Percentiles rank a stretch among this genome's conserved stretches.
phyloP scores from a whole-genome alignment of 129 eudicot species.

The Chrysanthemum seticuspe region DNA sequence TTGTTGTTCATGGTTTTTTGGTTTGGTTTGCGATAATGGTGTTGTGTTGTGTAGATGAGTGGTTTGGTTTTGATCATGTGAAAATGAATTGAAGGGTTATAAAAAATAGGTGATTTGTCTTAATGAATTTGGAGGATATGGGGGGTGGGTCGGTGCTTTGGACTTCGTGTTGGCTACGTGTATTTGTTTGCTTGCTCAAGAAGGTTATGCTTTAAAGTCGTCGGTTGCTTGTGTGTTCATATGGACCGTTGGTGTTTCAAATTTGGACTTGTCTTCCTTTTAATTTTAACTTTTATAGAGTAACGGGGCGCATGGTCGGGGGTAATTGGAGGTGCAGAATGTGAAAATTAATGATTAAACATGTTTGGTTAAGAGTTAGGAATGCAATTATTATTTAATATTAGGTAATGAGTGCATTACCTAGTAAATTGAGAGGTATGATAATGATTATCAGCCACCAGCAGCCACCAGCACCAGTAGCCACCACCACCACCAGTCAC shows the following conservation, averaged over 20 bases:
- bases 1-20: conserved; percentile 7
- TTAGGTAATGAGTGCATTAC: no score
- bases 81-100: neutral
- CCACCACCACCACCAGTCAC: no score
- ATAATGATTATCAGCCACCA: no score
- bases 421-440: no score
- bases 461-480: no score
- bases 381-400: no score
- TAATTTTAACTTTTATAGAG: neutral
- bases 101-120: neutral
- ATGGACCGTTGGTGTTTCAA: neutral
- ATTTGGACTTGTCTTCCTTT: conserved; percentile 1
- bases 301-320: no score
- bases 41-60: neutral
- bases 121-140: neutral
- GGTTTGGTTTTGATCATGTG: neutral
- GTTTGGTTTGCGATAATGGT: neutral
- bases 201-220: neutral
- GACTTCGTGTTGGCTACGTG: neutral
- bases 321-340: no score
- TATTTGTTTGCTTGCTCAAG: conserved; percentile 13
- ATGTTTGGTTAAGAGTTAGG: no score
- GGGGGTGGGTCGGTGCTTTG: no score
- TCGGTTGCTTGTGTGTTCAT: neutral
- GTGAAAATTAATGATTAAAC: no score